These are phyloP conservation scores for Penicillium decumbens DNA, from an alignment of 2,329 filamentous ascomycete species.

Conservation along the genomic window DNA sequence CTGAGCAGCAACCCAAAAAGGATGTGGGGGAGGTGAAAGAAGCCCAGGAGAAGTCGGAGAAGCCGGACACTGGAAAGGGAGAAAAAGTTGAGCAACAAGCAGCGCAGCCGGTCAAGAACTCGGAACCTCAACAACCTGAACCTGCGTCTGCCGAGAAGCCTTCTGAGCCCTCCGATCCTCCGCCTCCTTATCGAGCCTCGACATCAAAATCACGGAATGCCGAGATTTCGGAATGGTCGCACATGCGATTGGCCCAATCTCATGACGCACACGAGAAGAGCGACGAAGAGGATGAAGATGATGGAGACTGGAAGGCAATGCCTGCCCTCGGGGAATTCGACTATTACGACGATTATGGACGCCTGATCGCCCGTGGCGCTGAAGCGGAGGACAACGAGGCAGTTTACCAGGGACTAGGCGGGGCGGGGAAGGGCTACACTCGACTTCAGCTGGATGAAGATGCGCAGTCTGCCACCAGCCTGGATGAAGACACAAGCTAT, in stretches of 20 bases:
- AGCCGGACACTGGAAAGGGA: background rate
- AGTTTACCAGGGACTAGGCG: slow-evolving; percentile 72
- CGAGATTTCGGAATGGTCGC: slow-evolving; percentile 76
- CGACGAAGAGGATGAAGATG: slow-evolving; percentile 50
- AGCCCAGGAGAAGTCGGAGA: background rate
- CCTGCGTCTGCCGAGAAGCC: slow-evolving; percentile 7
- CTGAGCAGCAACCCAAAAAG: slow-evolving; percentile 7
- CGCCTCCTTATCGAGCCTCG: slow-evolving; percentile 13
- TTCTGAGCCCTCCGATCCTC: slow-evolving; percentile 2
- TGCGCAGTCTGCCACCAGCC: slow-evolving; percentile 84
- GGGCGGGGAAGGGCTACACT: slow-evolving; percentile 92
- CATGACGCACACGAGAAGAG: slow-evolving; percentile 40
- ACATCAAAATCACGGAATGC: slow-evolving; percentile 25
- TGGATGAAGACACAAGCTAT: slow-evolving; percentile 97
- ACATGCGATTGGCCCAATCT: slow-evolving; percentile 67
- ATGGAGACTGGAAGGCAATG: slow-evolving; percentile 89
- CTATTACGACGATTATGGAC: slow-evolving; percentile 91
- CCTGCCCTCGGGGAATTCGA: slow-evolving; percentile 88
- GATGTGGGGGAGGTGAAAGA: background rate
- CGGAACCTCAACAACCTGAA: slow-evolving; percentile 2
- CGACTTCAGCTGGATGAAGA: slow-evolving; percentile 94
- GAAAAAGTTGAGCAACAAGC: slow-evolving; percentile 1
- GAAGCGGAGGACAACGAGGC: slow-evolving; percentile 64
- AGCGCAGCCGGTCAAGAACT: slow-evolving; percentile 4
- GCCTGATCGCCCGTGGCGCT: slow-evolving; percentile 75